A percentile compares a stretch with the other conserved stretches of the same genome.
These are phyloP conservation scores for Ophiostoma pallidulum DNA, from an alignment of 2,329 filamentous ascomycete species.

Conservation along the genomic window DNA sequence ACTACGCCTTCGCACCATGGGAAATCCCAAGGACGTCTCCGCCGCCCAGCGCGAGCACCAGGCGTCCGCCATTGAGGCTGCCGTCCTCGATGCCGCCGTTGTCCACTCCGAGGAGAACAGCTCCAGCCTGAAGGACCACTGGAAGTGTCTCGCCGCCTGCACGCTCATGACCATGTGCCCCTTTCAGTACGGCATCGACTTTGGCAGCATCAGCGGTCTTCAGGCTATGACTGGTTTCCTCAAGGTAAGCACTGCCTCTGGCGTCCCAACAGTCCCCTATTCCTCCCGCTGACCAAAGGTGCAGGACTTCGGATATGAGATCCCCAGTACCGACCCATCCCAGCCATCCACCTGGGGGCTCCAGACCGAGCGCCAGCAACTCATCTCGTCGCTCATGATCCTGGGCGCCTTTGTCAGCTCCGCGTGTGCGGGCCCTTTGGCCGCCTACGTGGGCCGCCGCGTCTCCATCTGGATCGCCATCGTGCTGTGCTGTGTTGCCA, in stretches of 20 bases:
- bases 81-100: background rate
- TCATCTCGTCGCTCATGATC: constrained; percentile 40
- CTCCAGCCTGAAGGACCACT: constrained; percentile 22
- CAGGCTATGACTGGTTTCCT: constrained; percentile 37
- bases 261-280: no score
- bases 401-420: constrained; percentile 38
- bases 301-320: constrained; percentile 28
- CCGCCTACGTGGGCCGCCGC: constrained; percentile 25
- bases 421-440: constrained; percentile 30
- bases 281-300: constrained; percentile 21
- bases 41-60: constrained; percentile 6
- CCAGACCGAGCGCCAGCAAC: constrained; percentile 33
- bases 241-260: no score
- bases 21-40: constrained; percentile 3
- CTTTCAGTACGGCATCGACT: constrained; percentile 41
- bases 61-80: background rate
- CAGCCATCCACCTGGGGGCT: constrained; percentile 35
- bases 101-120: constrained; percentile 6
- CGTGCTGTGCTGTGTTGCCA: constrained; percentile 39
- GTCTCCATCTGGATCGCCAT: constrained; percentile 37
- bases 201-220: constrained; percentile 9
- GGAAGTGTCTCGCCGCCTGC: constrained; percentile 30
- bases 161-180: constrained; percentile 39
- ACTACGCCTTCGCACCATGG: background rate
- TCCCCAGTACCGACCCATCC: constrained; percentile 20